phyloP scores from a whole-genome alignment of 805 yeast genomes.

The Ogataea philodendri region DNA sequence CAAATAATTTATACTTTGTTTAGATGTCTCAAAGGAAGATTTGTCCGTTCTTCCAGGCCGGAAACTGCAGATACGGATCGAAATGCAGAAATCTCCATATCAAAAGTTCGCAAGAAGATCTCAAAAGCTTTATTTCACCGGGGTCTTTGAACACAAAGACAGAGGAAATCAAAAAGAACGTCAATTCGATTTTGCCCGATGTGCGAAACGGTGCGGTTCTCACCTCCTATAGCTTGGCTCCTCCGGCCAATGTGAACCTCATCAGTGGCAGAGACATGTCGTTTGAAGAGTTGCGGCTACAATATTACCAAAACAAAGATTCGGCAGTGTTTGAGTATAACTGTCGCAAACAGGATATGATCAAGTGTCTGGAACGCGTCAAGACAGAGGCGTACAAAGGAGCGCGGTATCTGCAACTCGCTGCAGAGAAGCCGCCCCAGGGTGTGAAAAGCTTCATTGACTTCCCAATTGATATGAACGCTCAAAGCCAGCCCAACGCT shows the following conservation, averaged over 20 bases:
- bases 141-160: constrained; percentile 3
- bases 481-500: constrained; percentile 1
- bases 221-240: constrained; percentile 48
- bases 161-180: constrained; percentile 28
- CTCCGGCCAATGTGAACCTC: constrained; percentile 48
- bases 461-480: constrained; percentile 30
- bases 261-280: constrained; percentile 54
- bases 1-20: constrained; percentile 1
- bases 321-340: constrained; percentile 41
- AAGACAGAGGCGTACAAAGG: constrained; percentile 45
- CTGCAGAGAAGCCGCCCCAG: constrained; percentile 33
- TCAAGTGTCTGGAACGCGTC: constrained; percentile 39
- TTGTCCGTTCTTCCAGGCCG: constrained; percentile 44
- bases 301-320: constrained; percentile 43
- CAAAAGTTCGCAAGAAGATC: constrained; percentile 16
- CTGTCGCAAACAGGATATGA: constrained; percentile 48
- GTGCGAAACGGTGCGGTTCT: constrained; percentile 31
- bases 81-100: constrained; percentile 46
- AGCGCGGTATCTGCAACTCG: constrained; percentile 54
- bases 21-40: constrained; percentile 26
- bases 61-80: constrained; percentile 41
- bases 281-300: constrained; percentile 50
- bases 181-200: constrained; percentile 13
- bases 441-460: constrained; percentile 34
- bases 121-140: constrained; percentile 10